phyloP scores from a whole-genome alignment of 192 early-diverging fungal genomes.

The Backusella luteola region DNA sequence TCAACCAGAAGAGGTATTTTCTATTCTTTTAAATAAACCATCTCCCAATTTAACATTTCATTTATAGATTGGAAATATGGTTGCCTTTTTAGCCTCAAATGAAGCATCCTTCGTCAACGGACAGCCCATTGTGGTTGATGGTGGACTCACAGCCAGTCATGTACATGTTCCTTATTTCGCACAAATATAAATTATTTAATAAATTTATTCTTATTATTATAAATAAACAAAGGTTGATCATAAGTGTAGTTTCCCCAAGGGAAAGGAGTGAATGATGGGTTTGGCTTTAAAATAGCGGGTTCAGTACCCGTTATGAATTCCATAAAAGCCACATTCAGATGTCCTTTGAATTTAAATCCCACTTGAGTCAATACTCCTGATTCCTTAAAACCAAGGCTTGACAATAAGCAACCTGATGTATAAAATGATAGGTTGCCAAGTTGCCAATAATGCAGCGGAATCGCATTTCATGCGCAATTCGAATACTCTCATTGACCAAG shows the following conservation, averaged over 20 bases:
- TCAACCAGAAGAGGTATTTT: conserved; percentile 35
- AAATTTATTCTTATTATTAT: background rate
- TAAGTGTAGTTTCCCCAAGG: background rate
- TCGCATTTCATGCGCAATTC: conserved; percentile 33
- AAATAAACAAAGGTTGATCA: background rate
- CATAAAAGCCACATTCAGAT: conserved; percentile 44
- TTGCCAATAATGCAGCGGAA: conserved; percentile 50
- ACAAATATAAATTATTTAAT: background rate
- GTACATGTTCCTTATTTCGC: conserved; percentile 23
- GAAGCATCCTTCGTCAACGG: conserved; percentile 51
- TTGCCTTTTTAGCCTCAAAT: conserved; percentile 44
- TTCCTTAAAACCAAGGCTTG: conserved; percentile 39
- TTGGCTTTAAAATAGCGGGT: background rate
- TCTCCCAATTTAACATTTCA: background rate
- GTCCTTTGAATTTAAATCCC: conserved; percentile 51
- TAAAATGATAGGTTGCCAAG: background rate
- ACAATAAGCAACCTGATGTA: conserved; percentile 10
- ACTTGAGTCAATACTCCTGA: conserved; percentile 45
- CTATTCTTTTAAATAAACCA: background rate
- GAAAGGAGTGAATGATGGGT: background rate
- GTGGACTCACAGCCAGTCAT: conserved; percentile 37
- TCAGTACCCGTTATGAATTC: background rate
- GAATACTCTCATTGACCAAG: conserved; percentile 35
- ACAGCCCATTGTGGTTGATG: conserved; percentile 44
- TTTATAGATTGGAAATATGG: conserved; percentile 40